Base-by-base conservation (phyloP, 108 stramenopile genomes). In the Heterococcus sp. region DNA sequence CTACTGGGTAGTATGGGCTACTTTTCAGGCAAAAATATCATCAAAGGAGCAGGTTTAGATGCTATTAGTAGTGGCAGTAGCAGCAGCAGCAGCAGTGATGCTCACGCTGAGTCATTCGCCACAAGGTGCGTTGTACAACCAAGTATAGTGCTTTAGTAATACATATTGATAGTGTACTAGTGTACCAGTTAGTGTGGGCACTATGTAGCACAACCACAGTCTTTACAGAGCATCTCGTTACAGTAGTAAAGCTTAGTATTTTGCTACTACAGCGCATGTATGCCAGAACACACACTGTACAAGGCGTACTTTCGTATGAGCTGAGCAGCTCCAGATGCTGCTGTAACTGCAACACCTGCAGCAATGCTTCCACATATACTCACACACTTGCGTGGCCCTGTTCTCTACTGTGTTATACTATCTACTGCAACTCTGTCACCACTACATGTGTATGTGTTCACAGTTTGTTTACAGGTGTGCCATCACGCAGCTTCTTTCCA, bases 401-500 rank as follows among this genome's bases (percentile, higher is more conserved):
- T n/a, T n/a, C n/a, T n/a, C n/a, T n/a, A n/a, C n/a, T n/a, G n/a
- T n/a, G n/a, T n/a, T n/a, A n/a, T n/a, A n/a, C n/a, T n/a, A n/a
- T n/a, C n/a, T n/a, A n/a, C n/a, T 58, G 46, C 46, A 58, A 8
- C 21, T 58, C 14, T 58, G 46, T 58, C 14, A 21, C 21, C 46
- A 58, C 46, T 58, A 21, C 46, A 14, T 8, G 46, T 58, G 46
- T n/a, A 21, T 58, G 46, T 21, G 14, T 14, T 58, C 21, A 58
- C 46, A 84, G 68, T 29, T 71, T 89, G 40, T 79, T 86, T 65
- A 85, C 88, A 1, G 87, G 76, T 2, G 65, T 71, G 11, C 88
- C 88, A 2, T 88, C 87, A n/a, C 37, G 88, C 8, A 82, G 86
- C 1, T 70, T 88, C 28, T 89, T 89, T 33, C 88, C 88, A 28